Base-by-base conservation (phyloP, 257 asterid species). In the Ballota nigra region DNA sequence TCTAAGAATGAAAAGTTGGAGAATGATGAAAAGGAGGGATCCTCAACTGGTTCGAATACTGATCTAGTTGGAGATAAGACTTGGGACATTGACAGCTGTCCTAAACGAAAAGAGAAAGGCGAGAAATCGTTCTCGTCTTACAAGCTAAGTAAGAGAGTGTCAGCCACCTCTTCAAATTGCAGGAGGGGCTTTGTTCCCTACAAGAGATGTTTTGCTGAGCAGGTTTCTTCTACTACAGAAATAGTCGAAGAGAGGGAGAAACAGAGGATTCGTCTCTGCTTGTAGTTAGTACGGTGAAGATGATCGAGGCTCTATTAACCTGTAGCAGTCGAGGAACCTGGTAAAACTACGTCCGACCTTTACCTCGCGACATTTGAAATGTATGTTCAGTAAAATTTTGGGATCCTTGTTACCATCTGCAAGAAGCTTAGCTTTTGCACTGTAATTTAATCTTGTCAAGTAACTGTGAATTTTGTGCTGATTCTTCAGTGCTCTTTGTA, bases 141-240 rank as follows among this genome's bases (percentile, higher is more conserved):
- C 55, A 85, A 80, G 72, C 47, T 76, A 15, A 80, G 81, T 0
- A 77, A 77, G 78, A 80, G 76, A 57, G 60, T 70, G 13, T 61
- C 85, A 18, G 79, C 81, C 5, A 79, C 71, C 43, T 66, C 86
- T 18, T 4, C 49, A 4, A 77, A 78, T 62, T 70, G 80, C 13
- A 74, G 80, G 63, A 81, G 75, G 77, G 98, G 98, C 2, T 93
- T 93, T 66, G 82, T 89, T 60, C 98, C 98, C 0, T 93, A 90
- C 69, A 93, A 89, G 78, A 84, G 97, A 77, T 88, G 96, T 77
- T 66, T 87, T 18, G 77, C 80, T 0, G 85, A 90, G 36, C 83
- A 80, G 64, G 81, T 77, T 43, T 81, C 77, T 2, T 74, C 84
- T 34, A 63, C 80, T 4, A 77, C 63, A 1, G 75, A 82, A 51